Evolutionary conservation across 2,329 filamentous ascomycete species (phyloP), one percentile per base, ranked within the genome.

Genomic region (Phyllosticta citrichinensis): DNA sequence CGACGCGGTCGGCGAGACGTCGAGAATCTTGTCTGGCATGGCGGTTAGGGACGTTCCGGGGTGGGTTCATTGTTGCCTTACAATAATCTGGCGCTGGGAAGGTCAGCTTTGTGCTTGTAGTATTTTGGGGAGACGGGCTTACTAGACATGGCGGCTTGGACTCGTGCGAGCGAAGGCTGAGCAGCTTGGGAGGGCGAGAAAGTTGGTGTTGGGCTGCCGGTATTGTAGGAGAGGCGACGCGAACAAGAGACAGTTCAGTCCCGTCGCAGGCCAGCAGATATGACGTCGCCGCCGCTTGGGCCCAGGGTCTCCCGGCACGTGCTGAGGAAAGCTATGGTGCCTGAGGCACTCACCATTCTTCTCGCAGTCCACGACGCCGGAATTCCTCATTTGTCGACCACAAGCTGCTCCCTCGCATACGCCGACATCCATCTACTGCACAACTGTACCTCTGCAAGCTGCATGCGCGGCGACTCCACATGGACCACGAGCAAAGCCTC

Each of bases 1-100:
- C 0, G 85, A 88, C 35, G 93, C 91, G 66, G 82, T 87, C 40
- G 89, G 82, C 57, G 86, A 72, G 63, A 96, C 75, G 65, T 87
- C 87, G 56, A 96, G 85, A 65, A 88, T 82, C 57, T 82, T 84
- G 76, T 93, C 89, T 92, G 65, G 55, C 67, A 68, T 61, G 71
- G 66, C 68, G n/a, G 22, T 60, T 61, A 53, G 20, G 14, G 17
- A 25, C 19, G 58, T 19, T 25, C 12, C 14, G 51, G 2, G 20
- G 9, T 17, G 19, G 52, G 12, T n/a, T 27, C 24, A 22, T 30
- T n/a, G 19, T 25, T 51, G 35, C 30, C 60, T 20, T 35, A 58
- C 52, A 73, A 65, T 72, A 73, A 61, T 73, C 71, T 30, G 70
- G 71, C 54, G 70, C 70, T 70, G 64, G 9, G n/a, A 24, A 35